Evolutionary conservation across 805 yeast species (phyloP), one percentile per base, ranked within the genome.

Genomic region (Saccharomycopsis sp.): DNA sequence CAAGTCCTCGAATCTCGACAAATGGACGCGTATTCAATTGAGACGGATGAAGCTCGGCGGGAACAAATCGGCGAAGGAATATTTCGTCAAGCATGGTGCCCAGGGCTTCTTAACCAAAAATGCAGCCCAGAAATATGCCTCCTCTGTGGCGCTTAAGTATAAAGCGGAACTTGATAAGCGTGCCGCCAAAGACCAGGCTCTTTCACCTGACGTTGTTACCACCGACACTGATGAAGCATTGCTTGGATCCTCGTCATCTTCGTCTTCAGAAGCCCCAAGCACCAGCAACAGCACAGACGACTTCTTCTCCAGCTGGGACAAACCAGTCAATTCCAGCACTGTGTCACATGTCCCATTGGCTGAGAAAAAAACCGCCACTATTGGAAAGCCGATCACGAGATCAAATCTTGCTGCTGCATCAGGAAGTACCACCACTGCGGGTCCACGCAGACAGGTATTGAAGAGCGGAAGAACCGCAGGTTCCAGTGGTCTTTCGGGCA

Each of bases 11-110:
- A 88, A 86, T 64, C 78, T 94, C 75, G 99, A 94, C 73, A 88
- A 90, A 71, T 94, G 99, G 99, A 85, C 92, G 49, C 81, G 91
- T 67, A 84, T 82, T 67, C 97, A 94, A 72, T 78, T 94, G 69
- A 83, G 99, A 67, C 83, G 89, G 70, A 90, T 94, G 82, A 90
- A 92, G 70, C 84, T 88, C 61, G 98, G 98, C 64, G 99, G 98
- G 25, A 94, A 94, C 72, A 85, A 86, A 67, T 80, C 78, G 55
- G 96, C 97, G 53, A 85, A 85, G 63, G 97, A 89, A 59, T 94
- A 81, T 68, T 88, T 87, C 71, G 71, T 81, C 66, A 89, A 89
- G 72, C 85, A 92, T 69, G 96, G 96, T 51, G 98, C 97, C 23
- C 78, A 90, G 23, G 81, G 84, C 65, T 84, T 75, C 65, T 73